These are phyloP conservation scores for Phytophthora cajani DNA, from an alignment of 352 stramenopile species.

Conservation along the genomic window DNA sequence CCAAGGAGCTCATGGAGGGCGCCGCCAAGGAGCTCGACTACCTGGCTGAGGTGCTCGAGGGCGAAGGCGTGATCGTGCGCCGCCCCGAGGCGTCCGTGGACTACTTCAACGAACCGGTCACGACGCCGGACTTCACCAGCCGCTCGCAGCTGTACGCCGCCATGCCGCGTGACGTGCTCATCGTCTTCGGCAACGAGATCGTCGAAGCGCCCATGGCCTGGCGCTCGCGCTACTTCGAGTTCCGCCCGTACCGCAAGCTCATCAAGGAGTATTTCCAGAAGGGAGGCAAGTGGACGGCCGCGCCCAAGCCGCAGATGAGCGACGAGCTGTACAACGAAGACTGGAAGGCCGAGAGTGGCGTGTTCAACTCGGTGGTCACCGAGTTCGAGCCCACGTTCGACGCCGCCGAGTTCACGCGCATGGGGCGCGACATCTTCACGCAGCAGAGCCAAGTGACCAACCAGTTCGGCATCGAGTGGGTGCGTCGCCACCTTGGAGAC, in stretches of 20 bases:
- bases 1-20: constrained; percentile 73
- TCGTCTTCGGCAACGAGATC: constrained; percentile 92
- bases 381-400: constrained; percentile 92
- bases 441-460: constrained; percentile 93
- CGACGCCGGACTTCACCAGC: constrained; percentile 88
- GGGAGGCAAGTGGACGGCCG: constrained; percentile 89
- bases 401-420: constrained; percentile 90
- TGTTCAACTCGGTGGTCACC: constrained; percentile 89
- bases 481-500: constrained; percentile 85
- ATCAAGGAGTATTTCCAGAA: constrained; percentile 92
- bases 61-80: constrained; percentile 85
- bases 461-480: constrained; percentile 91
- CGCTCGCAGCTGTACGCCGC: constrained; percentile 87
- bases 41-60: constrained; percentile 82
- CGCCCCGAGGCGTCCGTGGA: constrained; percentile 69
- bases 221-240: constrained; percentile 92
- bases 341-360: constrained; percentile 78
- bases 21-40: constrained; percentile 88
- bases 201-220: constrained; percentile 91
- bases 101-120: constrained; percentile 78
- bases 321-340: constrained; percentile 90
- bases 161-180: constrained; percentile 90
- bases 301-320: constrained; percentile 91
- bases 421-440: constrained; percentile 91
- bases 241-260: constrained; percentile 86